phyloP scores from a whole-genome alignment of 352 stramenopile species.

The Phytopythium kandeliae region DNA sequence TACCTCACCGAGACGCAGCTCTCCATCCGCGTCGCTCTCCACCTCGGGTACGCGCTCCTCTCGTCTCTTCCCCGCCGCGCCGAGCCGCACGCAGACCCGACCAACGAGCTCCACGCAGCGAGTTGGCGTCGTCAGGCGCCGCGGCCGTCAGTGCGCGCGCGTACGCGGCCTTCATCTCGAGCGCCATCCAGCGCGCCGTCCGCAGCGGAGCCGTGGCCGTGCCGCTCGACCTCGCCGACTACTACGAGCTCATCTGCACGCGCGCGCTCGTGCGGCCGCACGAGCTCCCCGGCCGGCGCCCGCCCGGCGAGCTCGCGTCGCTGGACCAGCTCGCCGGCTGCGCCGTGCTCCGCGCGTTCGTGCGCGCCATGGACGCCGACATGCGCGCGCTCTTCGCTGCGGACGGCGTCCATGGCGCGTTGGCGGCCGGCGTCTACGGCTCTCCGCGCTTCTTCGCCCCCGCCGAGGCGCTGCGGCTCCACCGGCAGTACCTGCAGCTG shows the following conservation, averaged over 20 bases:
- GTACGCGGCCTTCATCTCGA: slow-evolving; percentile 21
- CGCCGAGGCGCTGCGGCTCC: slow-evolving; percentile 36
- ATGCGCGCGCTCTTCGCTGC: slow-evolving; percentile 30
- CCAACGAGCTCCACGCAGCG: not conserved
- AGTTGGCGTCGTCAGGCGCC: slow-evolving; percentile 6
- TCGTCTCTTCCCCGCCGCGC: not conserved
- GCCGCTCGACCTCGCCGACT: slow-evolving; percentile 38
- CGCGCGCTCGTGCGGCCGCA: slow-evolving; percentile 51
- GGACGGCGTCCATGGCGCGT: no score
- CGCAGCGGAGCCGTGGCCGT: slow-evolving; percentile 10
- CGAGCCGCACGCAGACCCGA: no score
- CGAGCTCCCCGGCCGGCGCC: slow-evolving; percentile 7
- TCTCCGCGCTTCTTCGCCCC: slow-evolving; percentile 1
- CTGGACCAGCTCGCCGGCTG: slow-evolving; percentile 35
- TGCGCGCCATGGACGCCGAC: slow-evolving; percentile 26
- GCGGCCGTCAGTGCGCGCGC: slow-evolving; percentile 14
- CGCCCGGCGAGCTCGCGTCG: slow-evolving; percentile 14
- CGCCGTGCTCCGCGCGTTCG: slow-evolving; percentile 30
- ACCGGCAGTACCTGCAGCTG: slow-evolving; percentile 60
- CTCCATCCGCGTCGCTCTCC: slow-evolving; percentile 17
- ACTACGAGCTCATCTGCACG: slow-evolving; percentile 58
- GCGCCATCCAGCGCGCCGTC: slow-evolving; percentile 15
- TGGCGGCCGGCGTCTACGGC: not conserved
- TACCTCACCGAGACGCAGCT: slow-evolving; percentile 40
- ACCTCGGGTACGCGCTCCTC: not conserved